A percentile compares a stretch with the other conserved stretches of the same genome.
phyloP scores from a whole-genome alignment of 768 basidiomycete genomes.

The Panaeolus cyanescens region DNA sequence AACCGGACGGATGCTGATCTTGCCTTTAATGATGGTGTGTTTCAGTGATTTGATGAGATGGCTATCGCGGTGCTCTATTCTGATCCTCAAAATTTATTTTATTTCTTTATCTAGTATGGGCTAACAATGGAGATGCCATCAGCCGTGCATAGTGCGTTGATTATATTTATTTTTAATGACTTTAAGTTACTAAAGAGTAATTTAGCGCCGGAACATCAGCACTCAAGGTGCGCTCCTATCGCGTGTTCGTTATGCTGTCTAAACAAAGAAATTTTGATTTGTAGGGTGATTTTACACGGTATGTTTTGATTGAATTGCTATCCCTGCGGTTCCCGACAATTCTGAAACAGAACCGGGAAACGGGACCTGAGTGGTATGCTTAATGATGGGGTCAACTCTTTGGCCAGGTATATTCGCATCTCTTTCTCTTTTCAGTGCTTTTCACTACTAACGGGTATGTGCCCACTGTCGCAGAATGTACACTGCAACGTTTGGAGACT shows the following conservation, averaged over 20 bases:
- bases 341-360: constrained; percentile 78
- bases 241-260: background rate
- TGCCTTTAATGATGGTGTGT: constrained; percentile 77
- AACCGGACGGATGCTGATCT: constrained; percentile 65
- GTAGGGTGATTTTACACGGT: constrained; percentile 90
- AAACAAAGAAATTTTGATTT: constrained; percentile 6
- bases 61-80: background rate
- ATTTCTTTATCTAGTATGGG: constrained; percentile 69
- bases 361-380: constrained; percentile 89
- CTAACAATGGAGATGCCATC: constrained; percentile 96
- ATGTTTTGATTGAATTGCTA: background rate
- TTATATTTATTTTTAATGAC: background rate
- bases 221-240: constrained; percentile 65
- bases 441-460: background rate
- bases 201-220: constrained; percentile 92
- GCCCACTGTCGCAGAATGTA: constrained; percentile 62
- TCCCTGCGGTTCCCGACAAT: background rate
- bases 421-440: background rate
- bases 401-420: constrained; percentile 59
- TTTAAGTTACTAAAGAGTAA: background rate
- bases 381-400: constrained; percentile 94
- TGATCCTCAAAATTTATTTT: background rate
- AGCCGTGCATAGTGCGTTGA: constrained; percentile 78
- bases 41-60: background rate
- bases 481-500: constrained; percentile 89